phyloP scores from a whole-genome alignment of 192 early-diverging fungal species.

The Allomyces macrogynus region DNA sequence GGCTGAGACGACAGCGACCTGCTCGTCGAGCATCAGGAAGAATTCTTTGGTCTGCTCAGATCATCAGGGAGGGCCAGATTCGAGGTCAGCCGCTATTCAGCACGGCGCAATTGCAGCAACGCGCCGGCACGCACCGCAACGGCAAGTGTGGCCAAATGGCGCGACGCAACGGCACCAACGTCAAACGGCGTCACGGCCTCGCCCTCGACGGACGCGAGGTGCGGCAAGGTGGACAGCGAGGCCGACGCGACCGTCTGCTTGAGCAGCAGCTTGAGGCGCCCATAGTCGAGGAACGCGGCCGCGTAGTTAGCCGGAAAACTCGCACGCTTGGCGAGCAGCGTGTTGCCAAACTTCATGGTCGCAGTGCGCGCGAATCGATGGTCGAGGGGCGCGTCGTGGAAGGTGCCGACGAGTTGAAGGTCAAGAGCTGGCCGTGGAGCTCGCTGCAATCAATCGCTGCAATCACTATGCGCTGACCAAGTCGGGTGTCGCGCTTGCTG shows the following conservation, averaged over 20 bases:
- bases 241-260: background rate
- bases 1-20: constrained; percentile 1
- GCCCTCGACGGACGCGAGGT: background rate
- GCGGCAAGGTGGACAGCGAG: background rate
- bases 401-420: too few species aligned
- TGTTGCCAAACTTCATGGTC: background rate
- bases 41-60: background rate
- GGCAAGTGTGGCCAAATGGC: background rate
- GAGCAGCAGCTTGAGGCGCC: background rate
- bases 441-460: too few species aligned
- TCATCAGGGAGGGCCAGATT: background rate
- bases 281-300: background rate
- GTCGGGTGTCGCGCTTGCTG: too few species aligned
- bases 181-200: background rate
- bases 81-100: background rate
- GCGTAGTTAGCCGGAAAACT: background rate
- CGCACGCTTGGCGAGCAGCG: background rate
- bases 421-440: too few species aligned
- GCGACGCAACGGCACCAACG: background rate
- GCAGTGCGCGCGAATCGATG: too few species aligned
- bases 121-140: background rate
- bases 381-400: too few species aligned
- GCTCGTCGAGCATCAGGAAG: background rate
- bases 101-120: background rate
- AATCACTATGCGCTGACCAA: too few species aligned